phyloP scores from a whole-genome alignment of 768 basidiomycete genomes.

The Suillus hirtellus region DNA sequence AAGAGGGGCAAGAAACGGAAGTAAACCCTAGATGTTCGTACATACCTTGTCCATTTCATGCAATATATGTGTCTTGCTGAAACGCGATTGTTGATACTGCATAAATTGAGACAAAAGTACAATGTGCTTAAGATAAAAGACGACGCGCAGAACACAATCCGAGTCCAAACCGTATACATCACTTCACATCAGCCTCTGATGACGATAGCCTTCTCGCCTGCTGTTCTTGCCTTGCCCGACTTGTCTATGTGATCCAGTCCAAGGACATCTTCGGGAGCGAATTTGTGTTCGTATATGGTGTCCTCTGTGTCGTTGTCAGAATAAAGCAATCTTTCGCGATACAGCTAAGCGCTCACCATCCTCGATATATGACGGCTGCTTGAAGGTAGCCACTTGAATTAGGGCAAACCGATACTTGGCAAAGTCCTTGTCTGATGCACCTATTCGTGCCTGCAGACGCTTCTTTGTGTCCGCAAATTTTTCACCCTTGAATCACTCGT shows the following conservation, averaged over 20 bases:
- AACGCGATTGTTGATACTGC: constrained; percentile 22
- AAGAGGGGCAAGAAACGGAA: constrained; percentile 67
- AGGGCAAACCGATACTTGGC: constrained; percentile 92
- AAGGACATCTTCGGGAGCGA: constrained; percentile 89
- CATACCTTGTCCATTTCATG: constrained; percentile 20
- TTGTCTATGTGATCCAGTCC: constrained; percentile 96
- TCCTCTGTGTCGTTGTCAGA: constrained; percentile 63
- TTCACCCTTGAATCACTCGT: constrained; percentile 62
- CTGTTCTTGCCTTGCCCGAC: constrained; percentile 79
- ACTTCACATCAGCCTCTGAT: constrained; percentile 73
- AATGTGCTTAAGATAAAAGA: constrained; percentile 38
- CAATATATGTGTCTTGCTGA: constrained; percentile 14
- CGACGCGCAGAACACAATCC: constrained; percentile 28
- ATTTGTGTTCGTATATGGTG: constrained; percentile 95
- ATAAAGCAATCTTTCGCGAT: constrained; percentile 10
- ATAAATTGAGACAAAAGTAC: constrained; percentile 35
- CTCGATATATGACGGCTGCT: constrained; percentile 93
- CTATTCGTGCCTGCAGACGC: constrained; percentile 88
- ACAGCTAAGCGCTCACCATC: constrained; percentile 63
- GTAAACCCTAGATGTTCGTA: constrained; percentile 36
- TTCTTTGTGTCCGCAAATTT: constrained; percentile 95
- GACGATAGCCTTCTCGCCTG: constrained; percentile 90
- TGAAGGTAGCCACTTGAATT: constrained; percentile 91
- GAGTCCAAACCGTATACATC: constrained; percentile 30
- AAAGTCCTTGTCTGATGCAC: constrained; percentile 92